These are phyloP conservation scores for Saccharata proteae DNA, from an alignment of 2,329 filamentous ascomycete genomes.

Conservation along the genomic window DNA sequence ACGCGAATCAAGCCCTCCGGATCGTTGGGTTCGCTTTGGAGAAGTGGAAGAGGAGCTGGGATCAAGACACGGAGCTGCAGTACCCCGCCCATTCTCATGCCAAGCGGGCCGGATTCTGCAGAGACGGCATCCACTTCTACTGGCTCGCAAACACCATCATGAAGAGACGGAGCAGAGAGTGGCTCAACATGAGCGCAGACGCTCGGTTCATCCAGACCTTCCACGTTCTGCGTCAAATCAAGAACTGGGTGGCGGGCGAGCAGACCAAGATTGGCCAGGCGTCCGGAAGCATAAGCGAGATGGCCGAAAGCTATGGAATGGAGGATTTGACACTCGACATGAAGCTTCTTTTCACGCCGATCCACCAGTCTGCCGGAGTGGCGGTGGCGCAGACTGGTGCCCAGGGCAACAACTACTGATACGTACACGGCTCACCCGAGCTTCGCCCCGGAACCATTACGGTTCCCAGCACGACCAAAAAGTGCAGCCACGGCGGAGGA, in stretches of 20 bases:
- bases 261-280: constrained; percentile 54
- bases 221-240: constrained; percentile 47
- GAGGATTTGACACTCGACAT: constrained; percentile 57
- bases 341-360: constrained; percentile 56
- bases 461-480: no score
- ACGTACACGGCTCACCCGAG: no score
- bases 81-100: no score
- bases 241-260: constrained; percentile 49
- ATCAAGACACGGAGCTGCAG: constrained; percentile 55
- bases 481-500: no score
- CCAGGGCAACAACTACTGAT: no score
- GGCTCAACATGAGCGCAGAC: constrained; percentile 43
- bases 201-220: constrained; percentile 49
- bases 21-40: constrained; percentile 44
- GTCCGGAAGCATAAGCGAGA: constrained; percentile 54
- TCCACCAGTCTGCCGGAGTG: no score
- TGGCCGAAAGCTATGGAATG: constrained; percentile 54
- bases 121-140: constrained; percentile 62
- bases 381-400: no score
- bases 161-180: constrained; percentile 32
- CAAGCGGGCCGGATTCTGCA: constrained; percentile 45
- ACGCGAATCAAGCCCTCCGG: constrained; percentile 35
- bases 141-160: constrained; percentile 48
- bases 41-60: constrained; percentile 63
- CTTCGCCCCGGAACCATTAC: no score